Conservation (phyloP, 2,329 filamentous ascomycete species). For the Colletotrichum spaethianum region DNA sequence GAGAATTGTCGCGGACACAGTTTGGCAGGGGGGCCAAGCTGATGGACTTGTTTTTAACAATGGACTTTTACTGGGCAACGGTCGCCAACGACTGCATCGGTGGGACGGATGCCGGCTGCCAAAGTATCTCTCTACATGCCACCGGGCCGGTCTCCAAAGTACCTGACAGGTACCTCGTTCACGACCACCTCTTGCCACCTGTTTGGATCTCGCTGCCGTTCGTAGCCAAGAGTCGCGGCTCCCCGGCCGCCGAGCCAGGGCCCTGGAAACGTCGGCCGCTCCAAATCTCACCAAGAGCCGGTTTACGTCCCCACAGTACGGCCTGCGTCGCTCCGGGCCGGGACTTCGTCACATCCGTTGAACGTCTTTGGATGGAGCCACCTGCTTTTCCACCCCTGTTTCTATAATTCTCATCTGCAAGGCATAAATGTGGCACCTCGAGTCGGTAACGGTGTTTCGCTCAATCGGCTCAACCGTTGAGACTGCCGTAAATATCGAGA, state of each 20-base stretch:
- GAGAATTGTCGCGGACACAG: neutral
- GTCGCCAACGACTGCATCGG: neutral
- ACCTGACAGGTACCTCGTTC: conserved; percentile 12
- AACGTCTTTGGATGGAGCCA: neutral
- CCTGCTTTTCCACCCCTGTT: neutral
- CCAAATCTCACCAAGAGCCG: neutral
- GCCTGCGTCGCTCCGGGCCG: conserved; percentile 8
- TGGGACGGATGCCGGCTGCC: neutral
- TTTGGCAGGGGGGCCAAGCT: neutral
- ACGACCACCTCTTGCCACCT: neutral
- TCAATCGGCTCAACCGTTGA: conserved; percentile 44
- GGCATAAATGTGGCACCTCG: neutral
- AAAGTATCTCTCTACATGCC: conserved; percentile 1
- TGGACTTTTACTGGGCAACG: neutral
- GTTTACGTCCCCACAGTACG: conserved; percentile 3
- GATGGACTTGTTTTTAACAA: neutral
- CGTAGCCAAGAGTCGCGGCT: neutral
- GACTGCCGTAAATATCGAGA: conserved; percentile 71
- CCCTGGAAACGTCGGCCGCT: conserved; percentile 4
- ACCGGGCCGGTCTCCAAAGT: neutral
- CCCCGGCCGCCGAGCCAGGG: neutral
- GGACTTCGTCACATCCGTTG: conserved; percentile 4
- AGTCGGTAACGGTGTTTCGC: neutral
- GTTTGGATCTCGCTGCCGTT: neutral
- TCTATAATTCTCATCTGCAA: no score